Conservation (phyloP, 768 basidiomycete genomes). For the Coprinopsis strossmayeri region DNA sequence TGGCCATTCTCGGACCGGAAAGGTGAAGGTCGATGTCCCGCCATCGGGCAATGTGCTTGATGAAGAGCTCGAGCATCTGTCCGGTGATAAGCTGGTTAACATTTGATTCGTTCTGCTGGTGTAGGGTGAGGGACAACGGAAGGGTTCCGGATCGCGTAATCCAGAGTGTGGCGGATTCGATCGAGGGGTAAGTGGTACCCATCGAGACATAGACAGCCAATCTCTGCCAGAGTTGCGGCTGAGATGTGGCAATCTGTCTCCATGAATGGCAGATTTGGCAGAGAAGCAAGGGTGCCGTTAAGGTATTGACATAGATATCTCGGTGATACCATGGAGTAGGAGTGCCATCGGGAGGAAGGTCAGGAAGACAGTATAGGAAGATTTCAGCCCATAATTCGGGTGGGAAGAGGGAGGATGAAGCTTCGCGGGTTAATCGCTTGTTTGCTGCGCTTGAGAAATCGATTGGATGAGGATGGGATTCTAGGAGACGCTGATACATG, state of each 20-base stretch:
- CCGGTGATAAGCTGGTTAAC: constrained; percentile 21
- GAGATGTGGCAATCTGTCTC: constrained; percentile 31
- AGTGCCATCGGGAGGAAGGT: constrained; percentile 10
- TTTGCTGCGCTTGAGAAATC: not conserved
- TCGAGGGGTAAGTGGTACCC: constrained; percentile 24
- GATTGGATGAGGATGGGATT: constrained; percentile 9
- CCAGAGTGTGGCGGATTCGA: constrained; percentile 23
- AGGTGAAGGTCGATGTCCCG: constrained; percentile 24
- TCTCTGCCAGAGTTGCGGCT: constrained; percentile 34
- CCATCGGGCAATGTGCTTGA: constrained; percentile 24
- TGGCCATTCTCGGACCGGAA: constrained; percentile 23
- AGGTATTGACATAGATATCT: constrained; percentile 10
- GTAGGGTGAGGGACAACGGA: constrained; percentile 24
- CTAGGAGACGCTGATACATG: constrained; percentile 7
- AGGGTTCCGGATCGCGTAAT: constrained; percentile 25
- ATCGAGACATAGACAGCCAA: constrained; percentile 24
- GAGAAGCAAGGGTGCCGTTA: constrained; percentile 26
- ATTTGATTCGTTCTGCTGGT: constrained; percentile 27
- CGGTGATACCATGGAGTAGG: constrained; percentile 12
- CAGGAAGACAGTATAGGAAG: constrained; percentile 14
- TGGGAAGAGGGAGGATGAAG: constrained; percentile 2
- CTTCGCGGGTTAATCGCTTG: not conserved
- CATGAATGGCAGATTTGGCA: constrained; percentile 37
- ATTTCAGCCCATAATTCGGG: constrained; percentile 12
- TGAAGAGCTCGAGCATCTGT: constrained; percentile 25